phyloP scores from a whole-genome alignment of 805 yeast species.

The Saturnispora kantuleensis region DNA sequence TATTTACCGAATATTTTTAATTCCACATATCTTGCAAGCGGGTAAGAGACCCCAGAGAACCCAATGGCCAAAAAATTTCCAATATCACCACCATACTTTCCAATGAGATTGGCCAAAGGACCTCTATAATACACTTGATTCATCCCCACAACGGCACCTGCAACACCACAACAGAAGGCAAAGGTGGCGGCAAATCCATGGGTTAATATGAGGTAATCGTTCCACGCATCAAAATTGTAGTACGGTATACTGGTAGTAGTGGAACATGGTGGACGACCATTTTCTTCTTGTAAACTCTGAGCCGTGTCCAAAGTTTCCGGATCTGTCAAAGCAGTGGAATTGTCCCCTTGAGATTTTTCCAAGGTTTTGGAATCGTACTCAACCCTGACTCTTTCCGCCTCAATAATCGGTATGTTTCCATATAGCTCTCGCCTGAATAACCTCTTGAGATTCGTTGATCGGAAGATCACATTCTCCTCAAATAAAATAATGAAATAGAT shows the following conservation, averaged over 20 bases:
- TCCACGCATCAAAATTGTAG: conserved; percentile 72
- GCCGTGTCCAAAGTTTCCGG: not conserved
- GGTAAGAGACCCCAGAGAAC: conserved; percentile 55
- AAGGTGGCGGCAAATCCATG: conserved; percentile 61
- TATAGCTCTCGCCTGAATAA: conserved; percentile 35
- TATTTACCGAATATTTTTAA: conserved; percentile 40
- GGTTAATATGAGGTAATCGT: conserved; percentile 49
- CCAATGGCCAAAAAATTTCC: conserved; percentile 77
- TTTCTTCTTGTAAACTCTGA: not conserved
- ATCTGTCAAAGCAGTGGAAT: not conserved
- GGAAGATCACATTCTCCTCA: conserved; percentile 65
- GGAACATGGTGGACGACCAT: conserved; percentile 12
- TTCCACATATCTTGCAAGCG: conserved; percentile 57
- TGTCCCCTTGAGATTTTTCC: not conserved
- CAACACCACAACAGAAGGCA: conserved; percentile 61
- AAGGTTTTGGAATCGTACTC: not conserved
- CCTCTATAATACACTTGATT: conserved; percentile 78
- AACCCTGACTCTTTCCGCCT: not conserved
- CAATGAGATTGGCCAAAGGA: conserved; percentile 55
- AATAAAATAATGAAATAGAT: conserved; percentile 64
- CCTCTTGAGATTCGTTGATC: conserved; percentile 35
- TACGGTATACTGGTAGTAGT: conserved; percentile 24
- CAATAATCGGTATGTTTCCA: conserved; percentile 4
- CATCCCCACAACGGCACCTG: conserved; percentile 84
- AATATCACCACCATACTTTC: conserved; percentile 65